Percentiles rank a stretch among this genome's conserved stretches.
Evolutionary conservation across 306 rosid genomes (phyloP).

Genomic region (Dryas alaskensis): DNA sequence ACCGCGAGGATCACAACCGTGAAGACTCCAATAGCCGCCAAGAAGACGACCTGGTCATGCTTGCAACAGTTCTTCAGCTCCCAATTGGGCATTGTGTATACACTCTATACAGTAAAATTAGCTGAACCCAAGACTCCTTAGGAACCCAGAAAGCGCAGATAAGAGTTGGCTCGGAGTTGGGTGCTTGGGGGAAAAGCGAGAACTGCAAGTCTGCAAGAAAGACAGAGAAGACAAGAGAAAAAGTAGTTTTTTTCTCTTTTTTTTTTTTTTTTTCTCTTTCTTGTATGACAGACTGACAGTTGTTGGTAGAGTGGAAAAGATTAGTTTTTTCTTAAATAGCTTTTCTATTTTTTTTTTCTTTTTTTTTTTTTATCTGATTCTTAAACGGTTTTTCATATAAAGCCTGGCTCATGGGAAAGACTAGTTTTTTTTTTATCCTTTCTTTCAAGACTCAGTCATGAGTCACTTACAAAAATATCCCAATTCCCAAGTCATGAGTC

Average conservation of each 20-base stretch:
- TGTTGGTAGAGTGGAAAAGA: too few species aligned
- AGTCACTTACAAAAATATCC: too few species aligned
- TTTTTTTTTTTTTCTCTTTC: background rate
- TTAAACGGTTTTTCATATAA: too few species aligned
- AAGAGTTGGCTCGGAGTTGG: background rate
- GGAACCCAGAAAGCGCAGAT: constrained; percentile 12
- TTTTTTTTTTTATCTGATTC: too few species aligned
- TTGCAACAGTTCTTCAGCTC: constrained; percentile 80
- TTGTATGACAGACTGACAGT: background rate
- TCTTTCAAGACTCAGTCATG: too few species aligned
- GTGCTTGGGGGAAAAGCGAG: background rate
- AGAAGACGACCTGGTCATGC: constrained; percentile 67
- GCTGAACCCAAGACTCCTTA: background rate
- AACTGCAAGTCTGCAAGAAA: background rate
- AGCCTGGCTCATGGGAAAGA: too few species aligned
- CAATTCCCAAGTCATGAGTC: too few species aligned
- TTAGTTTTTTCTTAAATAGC: too few species aligned
- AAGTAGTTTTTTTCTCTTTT: background rate
- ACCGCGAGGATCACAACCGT: constrained; percentile 74
- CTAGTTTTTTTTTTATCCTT: too few species aligned
- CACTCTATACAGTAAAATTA: background rate
- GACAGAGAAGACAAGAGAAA: background rate
- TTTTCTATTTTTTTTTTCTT: too few species aligned
- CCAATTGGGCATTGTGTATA: constrained; percentile 70
- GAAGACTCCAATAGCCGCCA: constrained; percentile 57